These are phyloP conservation scores for Hermanozyma aechmeae DNA, from an alignment of 805 yeast species.

Conservation along the genomic window DNA sequence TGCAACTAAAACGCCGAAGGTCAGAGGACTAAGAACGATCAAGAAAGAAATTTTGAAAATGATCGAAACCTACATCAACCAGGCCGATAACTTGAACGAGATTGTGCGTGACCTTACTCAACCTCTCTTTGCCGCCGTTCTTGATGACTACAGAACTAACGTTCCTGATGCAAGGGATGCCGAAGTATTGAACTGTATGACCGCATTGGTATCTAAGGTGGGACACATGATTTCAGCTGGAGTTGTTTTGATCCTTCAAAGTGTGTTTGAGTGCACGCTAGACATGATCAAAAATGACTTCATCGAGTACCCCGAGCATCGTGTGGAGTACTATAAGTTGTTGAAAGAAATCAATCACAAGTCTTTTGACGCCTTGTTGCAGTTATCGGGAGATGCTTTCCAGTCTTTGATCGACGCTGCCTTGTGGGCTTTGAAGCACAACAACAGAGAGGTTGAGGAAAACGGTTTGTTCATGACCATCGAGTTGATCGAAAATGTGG, in stretches of 20 bases:
- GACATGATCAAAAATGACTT: constrained; percentile 94
- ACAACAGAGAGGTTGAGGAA: constrained; percentile 92
- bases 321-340: constrained; percentile 90
- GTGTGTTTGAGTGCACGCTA: constrained; percentile 89
- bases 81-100: constrained; percentile 79
- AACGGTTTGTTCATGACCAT: constrained; percentile 78
- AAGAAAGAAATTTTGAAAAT: constrained; percentile 88
- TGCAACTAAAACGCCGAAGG: constrained; percentile 92
- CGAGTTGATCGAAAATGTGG: constrained; percentile 80
- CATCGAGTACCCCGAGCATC: constrained; percentile 94
- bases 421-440: constrained; percentile 97
- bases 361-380: constrained; percentile 77
- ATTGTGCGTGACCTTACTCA: constrained; percentile 76
- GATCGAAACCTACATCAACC: constrained; percentile 79
- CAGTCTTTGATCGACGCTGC: constrained; percentile 88
- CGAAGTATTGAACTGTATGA: constrained; percentile 91
- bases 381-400: constrained; percentile 87
- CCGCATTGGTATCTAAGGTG: constrained; percentile 79
- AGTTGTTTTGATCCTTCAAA: constrained; percentile 76
- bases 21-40: constrained; percentile 90
- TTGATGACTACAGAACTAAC: constrained; percentile 80
- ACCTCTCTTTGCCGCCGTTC: constrained; percentile 73
- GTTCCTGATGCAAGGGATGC: constrained; percentile 98
- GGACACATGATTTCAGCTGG: constrained; percentile 86
- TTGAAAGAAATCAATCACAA: constrained; percentile 79